Base-by-base conservation (phyloP, 306 rosid genomes). In the Luffa acutangula region DNA sequence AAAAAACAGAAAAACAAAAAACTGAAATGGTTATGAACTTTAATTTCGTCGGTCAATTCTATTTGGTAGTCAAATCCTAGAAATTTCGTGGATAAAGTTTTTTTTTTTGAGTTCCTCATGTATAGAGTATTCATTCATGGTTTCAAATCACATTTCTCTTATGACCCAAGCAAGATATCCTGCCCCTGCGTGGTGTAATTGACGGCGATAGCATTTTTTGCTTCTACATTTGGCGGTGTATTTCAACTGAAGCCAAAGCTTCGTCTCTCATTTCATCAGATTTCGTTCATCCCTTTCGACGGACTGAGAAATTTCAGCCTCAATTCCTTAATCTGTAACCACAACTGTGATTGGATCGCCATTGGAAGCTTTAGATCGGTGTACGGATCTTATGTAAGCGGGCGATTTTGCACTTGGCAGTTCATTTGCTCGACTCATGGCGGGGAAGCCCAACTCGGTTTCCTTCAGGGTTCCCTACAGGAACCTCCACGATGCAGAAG, bases 401-500 rank as follows among this genome's bases (percentile, higher is more conserved):
- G 75, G 7, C 9, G 33, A 1, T 41, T 69, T 41, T n/a, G 14
- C 37, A 9, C 18, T 69, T 70, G 20, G 20, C 56, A 10, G 10
- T 21, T 45, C 10, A 73, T 73, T 48, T 49, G 25, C 42, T 78
- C 86, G 48, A 85, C 51, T 79, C 36, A 94, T 94, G 98, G 87
- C 89, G 81, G 95, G 85, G 60, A 89, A 71, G 77, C 76, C 87
- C 42, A 93, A 88, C 79, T 59, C 92, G 56, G 85, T 82, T 84
- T 85, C 94, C 82, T 87, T 90, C 85, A 89, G 87, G 60, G 88
- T 95, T 83, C 94, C 99, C 48, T 95, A 95, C 87, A 83, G 84
- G 87, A 89, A 93, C 85, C 87, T 95, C 67, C 87, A 72, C 79
- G 84, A 86, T 43, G 85, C 89, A 9, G 97, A 95, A 41, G 77